Base-by-base conservation (phyloP, 306 rosid species). In the Arachis hypogaea region DNA sequence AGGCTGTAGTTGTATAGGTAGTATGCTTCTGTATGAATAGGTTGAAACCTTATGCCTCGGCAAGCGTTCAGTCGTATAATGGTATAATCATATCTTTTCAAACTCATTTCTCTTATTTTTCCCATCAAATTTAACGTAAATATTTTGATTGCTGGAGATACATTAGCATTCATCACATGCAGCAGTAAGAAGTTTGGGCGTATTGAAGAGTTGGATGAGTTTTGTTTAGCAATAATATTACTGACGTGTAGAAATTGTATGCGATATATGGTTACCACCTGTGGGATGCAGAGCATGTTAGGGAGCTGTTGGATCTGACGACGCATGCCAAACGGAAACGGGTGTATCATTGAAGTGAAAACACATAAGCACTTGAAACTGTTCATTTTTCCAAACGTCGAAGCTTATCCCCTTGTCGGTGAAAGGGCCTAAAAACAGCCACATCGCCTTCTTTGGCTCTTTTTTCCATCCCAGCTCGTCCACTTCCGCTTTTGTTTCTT, bases 331-430 rank as follows among this genome's bases (percentile, higher is more conserved):
- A 82, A 7, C 30, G 56, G 44, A n/a, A 30, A 56, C 85, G 51
- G 29, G 63, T 84, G 88, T 69, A 66, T 51, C 40, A 42, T 46
- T 50, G 43, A 59, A 51, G 28, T 22, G 57, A 76, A 33, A 33
- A 76, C 87, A 80, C 87, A 47, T 67, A 30, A 72, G 54, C 77
- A 11, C 45, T 11, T 60, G 52, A 74, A 78, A 30, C 68, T 63
- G 69, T 71, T 75, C 10, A 58, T 33, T 43, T 71, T 75, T 0
- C 5, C 11, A 16, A 33, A 33, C 38, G 67, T 52, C 40, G n/a
- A 57, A 57, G 29, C 52, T 54, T 77, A 74, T 74, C 85, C 63
- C 33, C 33, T 0, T 77, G 75, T 73, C 82, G 82, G 85, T 22
- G 8, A 77, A 75, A 45, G 59, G 55, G 38, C 72, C 60, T 45